phyloP scores from a whole-genome alignment of 805 yeast species.

The Kodamaea jinghongensis region DNA sequence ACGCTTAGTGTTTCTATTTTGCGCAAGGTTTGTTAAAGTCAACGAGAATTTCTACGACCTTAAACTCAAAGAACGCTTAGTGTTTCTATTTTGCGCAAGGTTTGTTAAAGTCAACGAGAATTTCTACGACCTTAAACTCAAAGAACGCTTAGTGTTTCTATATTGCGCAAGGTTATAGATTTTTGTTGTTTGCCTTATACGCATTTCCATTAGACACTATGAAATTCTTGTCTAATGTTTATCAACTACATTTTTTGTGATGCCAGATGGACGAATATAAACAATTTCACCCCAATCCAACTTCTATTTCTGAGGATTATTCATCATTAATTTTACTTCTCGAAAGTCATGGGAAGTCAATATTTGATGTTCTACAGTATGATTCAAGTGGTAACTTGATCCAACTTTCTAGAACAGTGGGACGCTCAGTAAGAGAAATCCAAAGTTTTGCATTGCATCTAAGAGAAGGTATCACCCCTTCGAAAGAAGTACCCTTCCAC shows the following conservation, averaged over 20 bases:
- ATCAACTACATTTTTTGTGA: not conserved
- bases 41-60: too few relatives aligned
- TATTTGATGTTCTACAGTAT: conserved; percentile 23
- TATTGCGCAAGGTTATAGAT: too few relatives aligned
- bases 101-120: too few relatives aligned
- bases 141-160: too few relatives aligned
- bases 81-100: too few relatives aligned
- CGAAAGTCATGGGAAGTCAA: conserved; percentile 24
- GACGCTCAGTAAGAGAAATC: conserved; percentile 27
- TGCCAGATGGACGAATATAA: conserved; percentile 24
- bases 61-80: too few relatives aligned
- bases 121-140: too few relatives aligned
- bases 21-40: too few relatives aligned
- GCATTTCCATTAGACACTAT: too few relatives aligned
- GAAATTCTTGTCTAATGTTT: not conserved
- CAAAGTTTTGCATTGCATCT: conserved; percentile 18
- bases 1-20: too few relatives aligned
- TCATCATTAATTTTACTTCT: conserved; percentile 16
- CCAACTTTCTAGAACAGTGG: conserved; percentile 20
- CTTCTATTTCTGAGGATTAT: conserved; percentile 13
- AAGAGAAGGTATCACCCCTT: conserved; percentile 9
- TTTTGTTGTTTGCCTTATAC: too few relatives aligned
- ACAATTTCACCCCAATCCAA: conserved; percentile 16
- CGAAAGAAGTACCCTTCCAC: not conserved
- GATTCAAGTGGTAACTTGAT: conserved; percentile 12